Evolutionary conservation across 306 rosid species (phyloP).

Genomic region (Comarum palustre): DNA sequence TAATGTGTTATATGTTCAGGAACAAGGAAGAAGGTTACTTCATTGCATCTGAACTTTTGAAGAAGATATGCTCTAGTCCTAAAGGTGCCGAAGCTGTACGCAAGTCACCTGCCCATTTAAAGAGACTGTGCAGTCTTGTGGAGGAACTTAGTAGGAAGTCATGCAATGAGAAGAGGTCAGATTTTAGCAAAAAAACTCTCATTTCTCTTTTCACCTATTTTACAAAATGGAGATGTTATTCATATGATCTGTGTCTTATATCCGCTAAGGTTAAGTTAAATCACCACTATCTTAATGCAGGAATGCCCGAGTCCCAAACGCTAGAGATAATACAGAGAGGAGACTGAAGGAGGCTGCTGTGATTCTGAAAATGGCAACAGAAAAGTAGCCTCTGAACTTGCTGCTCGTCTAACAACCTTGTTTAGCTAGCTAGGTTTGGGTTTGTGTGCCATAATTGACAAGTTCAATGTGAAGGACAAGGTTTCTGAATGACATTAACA

Average conservation of each 20-base stretch:
- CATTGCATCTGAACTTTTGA: conserved; percentile 67
- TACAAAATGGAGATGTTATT: background rate
- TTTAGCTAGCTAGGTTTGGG: background rate
- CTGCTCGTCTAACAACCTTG: background rate
- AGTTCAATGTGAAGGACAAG: conserved; percentile 9
- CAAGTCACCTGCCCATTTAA: conserved; percentile 55
- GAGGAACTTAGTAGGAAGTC: conserved; percentile 63
- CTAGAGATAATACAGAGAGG: conserved; percentile 55
- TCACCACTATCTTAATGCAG: conserved; percentile 37
- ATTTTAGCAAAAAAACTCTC: conserved; percentile 6
- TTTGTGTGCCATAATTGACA: conserved; percentile 3
- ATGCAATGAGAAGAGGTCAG: conserved; percentile 61
- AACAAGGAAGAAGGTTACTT: conserved; percentile 82
- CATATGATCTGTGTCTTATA: background rate
- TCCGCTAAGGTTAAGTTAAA: background rate
- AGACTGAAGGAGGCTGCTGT: conserved; percentile 68
- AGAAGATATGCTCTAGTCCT: conserved; percentile 53
- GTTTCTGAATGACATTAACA: background rate
- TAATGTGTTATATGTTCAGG: conserved; percentile 40
- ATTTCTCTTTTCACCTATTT: background rate
- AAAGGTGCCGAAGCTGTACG: conserved; percentile 54
- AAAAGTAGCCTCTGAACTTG: conserved; percentile 1
- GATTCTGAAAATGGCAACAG: conserved; percentile 49
- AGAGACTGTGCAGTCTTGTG: conserved; percentile 63
- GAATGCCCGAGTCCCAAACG: conserved; percentile 38